phyloP scores from a whole-genome alignment of 306 rosid genomes.

The Dalbergia oliveri region DNA sequence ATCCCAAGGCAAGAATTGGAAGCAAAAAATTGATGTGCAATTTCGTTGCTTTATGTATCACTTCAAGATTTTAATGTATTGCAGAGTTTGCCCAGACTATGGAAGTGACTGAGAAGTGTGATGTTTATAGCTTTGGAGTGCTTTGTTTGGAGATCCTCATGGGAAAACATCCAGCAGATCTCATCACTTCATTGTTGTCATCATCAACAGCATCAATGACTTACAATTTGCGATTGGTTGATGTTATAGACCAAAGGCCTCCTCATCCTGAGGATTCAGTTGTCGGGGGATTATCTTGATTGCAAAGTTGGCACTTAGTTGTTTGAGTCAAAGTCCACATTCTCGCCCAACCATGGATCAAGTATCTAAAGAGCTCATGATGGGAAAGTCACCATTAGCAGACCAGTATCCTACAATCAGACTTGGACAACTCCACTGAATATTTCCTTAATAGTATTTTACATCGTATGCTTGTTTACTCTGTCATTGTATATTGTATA shows the following conservation, averaged over 20 bases:
- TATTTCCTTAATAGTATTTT: neutral
- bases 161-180: conserved; percentile 1
- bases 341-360: too few relatives aligned
- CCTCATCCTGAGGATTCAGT: too few relatives aligned
- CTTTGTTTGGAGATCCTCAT: neutral
- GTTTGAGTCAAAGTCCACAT: too few relatives aligned
- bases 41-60: too few relatives aligned
- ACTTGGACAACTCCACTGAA: conserved; percentile 5
- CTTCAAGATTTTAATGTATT: neutral
- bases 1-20: too few relatives aligned
- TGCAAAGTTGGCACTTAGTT: too few relatives aligned
- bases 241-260: too few relatives aligned
- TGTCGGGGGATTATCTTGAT: too few relatives aligned
- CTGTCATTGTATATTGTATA: neutral
- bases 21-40: too few relatives aligned
- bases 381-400: neutral
- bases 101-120: conserved; percentile 40
- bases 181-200: neutral
- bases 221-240: too few relatives aligned
- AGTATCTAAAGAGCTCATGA: neutral
- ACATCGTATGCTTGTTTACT: neutral
- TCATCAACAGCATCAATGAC: too few relatives aligned
- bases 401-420: neutral
- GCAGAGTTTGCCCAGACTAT: conserved; percentile 37
- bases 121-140: neutral